phyloP scores from a whole-genome alignment of 2,329 filamentous ascomycete species.

The Claviceps citrina region DNA sequence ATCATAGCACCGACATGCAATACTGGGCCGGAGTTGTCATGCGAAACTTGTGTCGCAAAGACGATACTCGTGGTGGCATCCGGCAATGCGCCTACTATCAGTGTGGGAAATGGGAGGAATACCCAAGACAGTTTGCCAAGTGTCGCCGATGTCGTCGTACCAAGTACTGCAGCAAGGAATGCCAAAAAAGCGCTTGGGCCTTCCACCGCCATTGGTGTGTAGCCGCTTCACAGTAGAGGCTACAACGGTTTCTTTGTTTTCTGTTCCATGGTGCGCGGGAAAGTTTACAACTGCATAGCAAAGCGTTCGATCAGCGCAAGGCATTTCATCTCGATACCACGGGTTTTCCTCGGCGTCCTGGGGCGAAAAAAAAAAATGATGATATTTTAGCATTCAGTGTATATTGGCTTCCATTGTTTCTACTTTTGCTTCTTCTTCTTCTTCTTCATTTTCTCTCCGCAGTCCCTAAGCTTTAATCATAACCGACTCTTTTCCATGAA shows the following conservation, averaged over 20 bases:
- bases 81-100: conserved; percentile 95
- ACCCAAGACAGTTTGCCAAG: conserved; percentile 91
- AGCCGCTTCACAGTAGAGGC: conserved; percentile 41
- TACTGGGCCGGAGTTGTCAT: conserved; percentile 99
- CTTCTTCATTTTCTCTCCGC: conserved; percentile 1
- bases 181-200: conserved; percentile 96
- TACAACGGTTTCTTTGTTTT: conserved; percentile 12
- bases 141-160: conserved; percentile 89
- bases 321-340: conserved; percentile 31
- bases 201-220: conserved; percentile 98
- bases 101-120: conserved; percentile 97
- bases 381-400: conserved; percentile 8
- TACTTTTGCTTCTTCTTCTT: neutral
- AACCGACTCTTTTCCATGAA: neutral
- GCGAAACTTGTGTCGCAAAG: conserved; percentile 95
- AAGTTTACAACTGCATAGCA: conserved; percentile 25
- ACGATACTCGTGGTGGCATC: conserved; percentile 86
- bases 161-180: conserved; percentile 99
- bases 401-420: conserved; percentile 5
- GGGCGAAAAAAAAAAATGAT: conserved; percentile 14
- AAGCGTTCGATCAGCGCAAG: conserved; percentile 26
- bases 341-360: conserved; percentile 16
- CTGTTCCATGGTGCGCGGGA: conserved; percentile 15
- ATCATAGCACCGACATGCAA: conserved; percentile 94
- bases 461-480: conserved; percentile 1